Conservation (phyloP, 2,329 filamentous ascomycete genomes). For the Colletotrichum karsti region DNA sequence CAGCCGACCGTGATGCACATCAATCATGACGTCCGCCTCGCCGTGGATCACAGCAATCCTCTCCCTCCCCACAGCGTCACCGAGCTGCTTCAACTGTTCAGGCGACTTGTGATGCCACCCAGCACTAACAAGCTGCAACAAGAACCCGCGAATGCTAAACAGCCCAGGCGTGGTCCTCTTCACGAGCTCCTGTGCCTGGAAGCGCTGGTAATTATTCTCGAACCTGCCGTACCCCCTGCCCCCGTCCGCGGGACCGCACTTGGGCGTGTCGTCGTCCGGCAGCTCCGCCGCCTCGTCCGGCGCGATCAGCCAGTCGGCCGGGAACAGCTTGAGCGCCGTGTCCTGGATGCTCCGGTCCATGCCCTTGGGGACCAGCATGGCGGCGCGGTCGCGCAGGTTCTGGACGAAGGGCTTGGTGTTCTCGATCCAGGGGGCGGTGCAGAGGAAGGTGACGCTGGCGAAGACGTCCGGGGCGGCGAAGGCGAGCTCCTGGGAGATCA, state of each 20-base stretch:
- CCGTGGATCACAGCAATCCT: slow-evolving; percentile 84
- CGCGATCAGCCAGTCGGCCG: slow-evolving; percentile 65
- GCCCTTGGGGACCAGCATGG: slow-evolving; percentile 74
- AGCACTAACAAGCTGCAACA: slow-evolving; percentile 81
- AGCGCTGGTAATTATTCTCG: slow-evolving; percentile 81
- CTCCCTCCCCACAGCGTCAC: slow-evolving; percentile 73
- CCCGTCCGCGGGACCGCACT: slow-evolving; percentile 41
- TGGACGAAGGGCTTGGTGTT: slow-evolving; percentile 70
- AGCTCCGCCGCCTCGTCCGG: slow-evolving; percentile 65
- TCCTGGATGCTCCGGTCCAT: slow-evolving; percentile 72
- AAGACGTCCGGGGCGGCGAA: slow-evolving; percentile 61
- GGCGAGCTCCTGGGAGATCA: slow-evolving; percentile 88
- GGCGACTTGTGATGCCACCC: slow-evolving; percentile 81
- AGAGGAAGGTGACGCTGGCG: slow-evolving; percentile 65
- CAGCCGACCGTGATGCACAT: slow-evolving; percentile 72
- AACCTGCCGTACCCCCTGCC: slow-evolving; percentile 61
- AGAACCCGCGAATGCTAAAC: slow-evolving; percentile 74
- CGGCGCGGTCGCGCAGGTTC: slow-evolving; percentile 66
- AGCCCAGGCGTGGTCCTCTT: slow-evolving; percentile 70
- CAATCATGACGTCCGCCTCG: slow-evolving; percentile 80
- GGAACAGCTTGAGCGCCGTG: slow-evolving; percentile 74
- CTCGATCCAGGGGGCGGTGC: slow-evolving; percentile 68
- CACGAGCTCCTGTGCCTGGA: slow-evolving; percentile 79
- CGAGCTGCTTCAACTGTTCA: slow-evolving; percentile 71
- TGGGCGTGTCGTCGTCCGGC: slow-evolving; percentile 53